Base-by-base conservation (phyloP, 1,284 basidiomycete species). In the Pulchroboletus neoregius region DNA sequence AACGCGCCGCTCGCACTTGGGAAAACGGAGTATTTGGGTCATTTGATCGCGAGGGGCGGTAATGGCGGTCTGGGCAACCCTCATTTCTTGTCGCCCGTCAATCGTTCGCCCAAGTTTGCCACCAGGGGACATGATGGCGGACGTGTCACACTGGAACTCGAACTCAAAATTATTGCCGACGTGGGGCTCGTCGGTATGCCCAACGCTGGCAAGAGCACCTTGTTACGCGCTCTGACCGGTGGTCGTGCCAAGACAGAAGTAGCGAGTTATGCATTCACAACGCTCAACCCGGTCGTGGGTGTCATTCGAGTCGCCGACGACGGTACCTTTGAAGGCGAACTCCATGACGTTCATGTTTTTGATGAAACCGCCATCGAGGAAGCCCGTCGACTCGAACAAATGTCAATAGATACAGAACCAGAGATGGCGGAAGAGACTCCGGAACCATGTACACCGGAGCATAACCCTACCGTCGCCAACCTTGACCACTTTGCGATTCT, bases 181-280 rank as follows among this genome's bases (percentile, higher is more conserved):
- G 79, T 99, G 18, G 96, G 94, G 0, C 72, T 99, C 10, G 94
- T 99, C 4, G 96, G 95, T 0, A 83, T 97, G 68, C 96, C 96
- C 1, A 99, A 99, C 58, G 93, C 91, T 0, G 87, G 88, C 23
- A 90, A 91, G 68, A 88, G 87, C 62, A 99, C 95, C 0, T 72
- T 99, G 15, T 73, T 99, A 4, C 84, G 91, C 11, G 91, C 93
- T 0, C 71, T 99, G 15, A 97, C 94, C 0, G 91, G 89, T 5
- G 85, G 86, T 2, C 71, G 86, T 13, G 87, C 89, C 10, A 84
- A 84, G 58, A 92, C 90, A 2, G 87, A 92, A 59, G 87, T 98
- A 5, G 96, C 94, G 0, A 79, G 84, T 6, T 97, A 96, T 67
- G 85, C 90, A 2, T 98, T 98, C 67, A 97, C 95, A 8, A 99